Evolutionary conservation across 257 asterid species (phyloP), one percentile per base, ranked within the genome.

Genomic region (Gardenia jasminoides): DNA sequence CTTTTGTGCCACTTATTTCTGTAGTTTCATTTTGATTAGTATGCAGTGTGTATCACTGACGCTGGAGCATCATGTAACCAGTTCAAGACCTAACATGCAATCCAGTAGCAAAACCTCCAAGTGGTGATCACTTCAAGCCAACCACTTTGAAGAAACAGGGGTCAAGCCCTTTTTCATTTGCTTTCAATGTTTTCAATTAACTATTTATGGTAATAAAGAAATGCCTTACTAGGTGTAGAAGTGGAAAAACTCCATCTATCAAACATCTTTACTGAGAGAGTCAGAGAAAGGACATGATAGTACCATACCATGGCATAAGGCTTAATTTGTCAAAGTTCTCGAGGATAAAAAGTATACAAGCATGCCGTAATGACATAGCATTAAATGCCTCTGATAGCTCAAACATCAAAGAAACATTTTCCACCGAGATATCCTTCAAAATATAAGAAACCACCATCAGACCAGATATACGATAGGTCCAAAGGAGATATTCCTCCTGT

Each of bases 331-430:
- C 97, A 59, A 79, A 88, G 66, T 93, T 91, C 67, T 93, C 97
- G 84, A 96, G 88, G 88, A 89, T 88, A 86, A 88, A 96, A 24
- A 92, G 78, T 72, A 96, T 91, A 86, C 97, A 96, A 67, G 98
- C 87, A 46, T 92, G 88, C 83, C 94, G 89, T 83, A 96, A 83
- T 41, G 99, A 84, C 71, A 77, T 65, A 8, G 99, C 99, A 71
- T 93, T 93, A 81, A 87, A 96, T 30, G 97, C 94, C 89, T 96
- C 99, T 5, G 99, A 93, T 78, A 96, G 85, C 83, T 96, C 98
- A 20, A 91, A 96, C 98, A 96, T 93, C 83, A 87, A 72, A 74
- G 97, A 88, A 78, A 93, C 97, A 5, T 90, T 96, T 58, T 92
- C 97, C 82, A 88, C 93, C 0, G 94, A 89, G 44, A 96, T 91